Percentiles rank a stretch among this genome's conserved stretches.
phyloP scores from a whole-genome alignment of 345 rosid genomes.

The Garcia nutans region DNA sequence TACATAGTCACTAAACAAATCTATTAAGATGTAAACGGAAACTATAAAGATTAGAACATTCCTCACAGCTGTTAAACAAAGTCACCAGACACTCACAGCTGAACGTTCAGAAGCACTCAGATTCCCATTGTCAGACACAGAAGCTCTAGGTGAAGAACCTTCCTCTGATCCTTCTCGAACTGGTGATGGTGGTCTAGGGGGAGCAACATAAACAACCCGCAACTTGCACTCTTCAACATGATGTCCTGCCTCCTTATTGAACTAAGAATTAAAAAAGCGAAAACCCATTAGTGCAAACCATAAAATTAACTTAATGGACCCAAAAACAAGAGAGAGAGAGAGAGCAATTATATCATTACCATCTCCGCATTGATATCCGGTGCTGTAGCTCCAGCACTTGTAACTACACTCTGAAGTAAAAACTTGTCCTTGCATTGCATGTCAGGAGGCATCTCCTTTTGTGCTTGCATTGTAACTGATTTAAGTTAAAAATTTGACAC shows the following conservation, averaged over 20 bases:
- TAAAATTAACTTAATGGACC: slow-evolving; percentile 3
- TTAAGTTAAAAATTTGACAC: slow-evolving; percentile 4
- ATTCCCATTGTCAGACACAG: slow-evolving; percentile 59
- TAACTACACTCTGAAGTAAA: slow-evolving; percentile 65
- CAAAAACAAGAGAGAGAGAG: background rate
- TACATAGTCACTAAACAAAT: slow-evolving; percentile 13
- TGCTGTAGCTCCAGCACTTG: slow-evolving; percentile 51
- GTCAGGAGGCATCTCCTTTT: slow-evolving; percentile 70
- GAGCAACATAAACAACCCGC: slow-evolving; percentile 78
- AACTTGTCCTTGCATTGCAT: slow-evolving; percentile 94
- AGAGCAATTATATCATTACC: slow-evolving; percentile 33
- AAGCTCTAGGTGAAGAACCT: slow-evolving; percentile 71
- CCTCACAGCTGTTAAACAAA: background rate
- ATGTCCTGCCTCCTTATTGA: slow-evolving; percentile 62
- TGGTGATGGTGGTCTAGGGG: slow-evolving; percentile 74
- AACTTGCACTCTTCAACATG: slow-evolving; percentile 67
- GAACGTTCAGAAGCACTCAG: slow-evolving; percentile 46
- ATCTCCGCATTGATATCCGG: slow-evolving; percentile 72
- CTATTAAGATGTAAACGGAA: background rate
- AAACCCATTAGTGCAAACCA: slow-evolving; percentile 11
- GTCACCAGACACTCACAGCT: slow-evolving; percentile 46
- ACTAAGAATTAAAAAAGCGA: slow-evolving; percentile 33
- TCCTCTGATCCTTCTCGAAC: slow-evolving; percentile 81
- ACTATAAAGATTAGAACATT: background rate
- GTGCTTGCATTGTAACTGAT: slow-evolving; percentile 94